A percentile compares a stretch with the other conserved stretches of the same genome.
These are phyloP conservation scores for Fraxinus americana DNA, from an alignment of 257 asterid genomes.

Conservation along the genomic window DNA sequence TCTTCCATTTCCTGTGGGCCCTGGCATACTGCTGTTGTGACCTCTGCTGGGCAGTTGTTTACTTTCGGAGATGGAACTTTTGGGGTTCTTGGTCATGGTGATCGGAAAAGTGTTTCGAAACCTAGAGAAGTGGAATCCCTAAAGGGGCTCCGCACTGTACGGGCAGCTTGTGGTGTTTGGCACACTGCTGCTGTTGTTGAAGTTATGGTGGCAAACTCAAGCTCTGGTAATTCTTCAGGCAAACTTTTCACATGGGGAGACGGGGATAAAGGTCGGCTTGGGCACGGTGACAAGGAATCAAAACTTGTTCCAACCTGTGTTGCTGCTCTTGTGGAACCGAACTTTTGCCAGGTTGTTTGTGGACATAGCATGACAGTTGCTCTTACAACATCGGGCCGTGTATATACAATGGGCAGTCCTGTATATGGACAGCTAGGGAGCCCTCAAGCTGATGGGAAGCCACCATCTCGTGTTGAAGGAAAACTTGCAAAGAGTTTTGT, in stretches of 20 bases:
- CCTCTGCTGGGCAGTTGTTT: constrained; percentile 94
- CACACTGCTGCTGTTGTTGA: constrained; percentile 97
- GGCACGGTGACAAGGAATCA: constrained; percentile 91
- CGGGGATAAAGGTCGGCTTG: constrained; percentile 90
- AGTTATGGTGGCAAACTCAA: constrained; percentile 94
- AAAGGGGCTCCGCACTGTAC: constrained; percentile 89
- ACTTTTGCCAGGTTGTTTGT: constrained; percentile 91
- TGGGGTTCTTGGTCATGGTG: constrained; percentile 96
- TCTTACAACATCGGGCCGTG: constrained; percentile 86
- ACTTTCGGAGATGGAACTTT: constrained; percentile 96
- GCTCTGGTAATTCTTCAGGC: constrained; percentile 90
- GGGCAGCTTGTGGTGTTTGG: constrained; percentile 96
- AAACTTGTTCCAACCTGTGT: constrained; percentile 94
- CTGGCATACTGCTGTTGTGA: constrained; percentile 96
- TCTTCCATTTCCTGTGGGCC: constrained; percentile 92
- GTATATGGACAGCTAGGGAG: constrained; percentile 92
- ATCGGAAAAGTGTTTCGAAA: constrained; percentile 63
- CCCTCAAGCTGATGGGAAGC: constrained; percentile 87
- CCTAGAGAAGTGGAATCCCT: constrained; percentile 95
- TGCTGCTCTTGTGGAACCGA: constrained; percentile 95
- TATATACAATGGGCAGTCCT: constrained; percentile 88
- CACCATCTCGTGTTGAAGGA: constrained; percentile 84
- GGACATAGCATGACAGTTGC: constrained; percentile 96
- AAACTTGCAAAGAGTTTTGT: constrained; percentile 77
- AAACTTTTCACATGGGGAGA: constrained; percentile 98